Percentiles rank a stretch among this genome's conserved stretches.
Evolutionary conservation across 768 basidiomycete species (phyloP).

Genomic region (Russula foetens): DNA sequence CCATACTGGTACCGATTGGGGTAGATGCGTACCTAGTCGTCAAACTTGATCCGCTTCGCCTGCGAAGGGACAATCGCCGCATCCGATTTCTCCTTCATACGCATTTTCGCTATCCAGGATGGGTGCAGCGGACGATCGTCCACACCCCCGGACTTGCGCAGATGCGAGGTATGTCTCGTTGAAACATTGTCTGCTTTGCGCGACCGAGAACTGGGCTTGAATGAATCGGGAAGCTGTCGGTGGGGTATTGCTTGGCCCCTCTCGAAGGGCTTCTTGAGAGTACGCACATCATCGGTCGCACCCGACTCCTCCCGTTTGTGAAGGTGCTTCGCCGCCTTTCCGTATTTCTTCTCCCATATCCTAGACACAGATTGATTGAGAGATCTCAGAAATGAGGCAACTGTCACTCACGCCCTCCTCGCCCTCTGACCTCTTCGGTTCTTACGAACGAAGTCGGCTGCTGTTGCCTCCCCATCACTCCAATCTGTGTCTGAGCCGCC

Average conservation of each 20-base stretch:
- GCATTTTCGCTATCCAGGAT: slow-evolving; percentile 93
- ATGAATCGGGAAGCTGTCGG: background rate
- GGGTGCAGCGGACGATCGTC: slow-evolving; percentile 63
- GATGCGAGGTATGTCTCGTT: slow-evolving; percentile 2
- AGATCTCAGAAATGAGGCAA: background rate
- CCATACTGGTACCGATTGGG: no score
- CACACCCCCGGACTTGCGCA: slow-evolving; percentile 10
- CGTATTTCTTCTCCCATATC: slow-evolving; percentile 98
- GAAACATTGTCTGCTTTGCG: background rate
- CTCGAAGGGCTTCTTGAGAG: background rate
- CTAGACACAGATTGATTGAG: slow-evolving; percentile 32
- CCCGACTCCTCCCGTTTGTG: slow-evolving; percentile 40
- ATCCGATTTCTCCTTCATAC: slow-evolving; percentile 61
- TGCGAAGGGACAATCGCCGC: slow-evolving; percentile 55
- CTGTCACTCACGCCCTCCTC: slow-evolving; percentile 73
- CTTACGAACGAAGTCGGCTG: slow-evolving; percentile 44
- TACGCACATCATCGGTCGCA: background rate
- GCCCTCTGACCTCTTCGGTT: slow-evolving; percentile 92
- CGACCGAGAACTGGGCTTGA: background rate
- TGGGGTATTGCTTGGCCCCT: background rate
- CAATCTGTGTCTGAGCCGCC: slow-evolving; percentile 75
- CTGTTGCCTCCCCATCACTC: slow-evolving; percentile 53
- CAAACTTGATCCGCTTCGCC: slow-evolving; percentile 80
- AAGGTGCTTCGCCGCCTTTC: slow-evolving; percentile 85
- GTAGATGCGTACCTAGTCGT: slow-evolving; percentile 7